Evolutionary conservation across 441 rosid species (phyloP), one percentile per base, ranked within the genome.

Genomic region (Pelargonium australe): DNA sequence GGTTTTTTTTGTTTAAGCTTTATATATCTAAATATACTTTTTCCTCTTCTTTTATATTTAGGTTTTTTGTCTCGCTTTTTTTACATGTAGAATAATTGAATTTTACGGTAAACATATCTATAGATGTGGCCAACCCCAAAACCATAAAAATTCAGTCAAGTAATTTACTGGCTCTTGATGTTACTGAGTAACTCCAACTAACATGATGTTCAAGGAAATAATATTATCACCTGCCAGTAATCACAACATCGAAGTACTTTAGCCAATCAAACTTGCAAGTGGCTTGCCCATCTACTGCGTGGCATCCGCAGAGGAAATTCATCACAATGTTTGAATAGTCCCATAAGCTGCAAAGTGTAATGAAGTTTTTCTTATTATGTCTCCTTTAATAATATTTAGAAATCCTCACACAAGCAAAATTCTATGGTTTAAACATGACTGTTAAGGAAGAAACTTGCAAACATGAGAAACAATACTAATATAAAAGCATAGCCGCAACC

Each of bases 321-420:
- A 95, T 95, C 84, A 95, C 97, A 72, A 95, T 80, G 75, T 89
- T 90, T 60, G 99, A 90, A 70, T 95, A 95, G 84, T 95, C 99
- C 99, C 99, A 95, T 75, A 95, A 85, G 79, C 99, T 95, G 93
- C 87, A 84, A 81, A 55, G 75, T 67, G 25, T 44, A 74, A 55
- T 17, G 1, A 7, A 6, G 7, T 7, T 55, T 34, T n/a, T 44
- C 53, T 65, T 1, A 61, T 5, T 8, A 7, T 23, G 34, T 4
- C 37, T 34, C 34, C 34, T 62, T 28, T 23, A 23, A 12, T 2
- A 62, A 25, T 62, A 9, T 11, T 19, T 20, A 5, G 64, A 55
- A 55, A 55, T 55, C 61, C 23, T 55, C 60, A 34, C 37, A 34
- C 37, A 34, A 34, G 37, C 37, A 34, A 34, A 34, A 34, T 34